Conservation (phyloP, 352 stramenopile genomes). For the Blastocystis sp. region DNA sequence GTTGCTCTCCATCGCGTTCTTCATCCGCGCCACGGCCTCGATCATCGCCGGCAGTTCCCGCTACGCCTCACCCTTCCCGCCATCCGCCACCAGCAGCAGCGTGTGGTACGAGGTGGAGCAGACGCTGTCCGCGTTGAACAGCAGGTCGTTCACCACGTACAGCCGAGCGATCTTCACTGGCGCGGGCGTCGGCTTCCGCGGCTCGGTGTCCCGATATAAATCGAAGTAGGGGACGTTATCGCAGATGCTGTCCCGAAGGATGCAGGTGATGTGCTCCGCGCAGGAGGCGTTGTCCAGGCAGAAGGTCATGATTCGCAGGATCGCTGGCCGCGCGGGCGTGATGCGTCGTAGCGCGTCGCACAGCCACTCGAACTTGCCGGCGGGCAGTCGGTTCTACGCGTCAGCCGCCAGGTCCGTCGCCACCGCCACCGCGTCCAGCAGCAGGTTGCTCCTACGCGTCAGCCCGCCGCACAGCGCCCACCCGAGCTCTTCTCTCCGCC, state of each 20-base stretch:
- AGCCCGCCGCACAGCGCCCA: not conserved
- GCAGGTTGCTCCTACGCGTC: conserved; percentile 52
- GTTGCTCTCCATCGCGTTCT: not conserved
- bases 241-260: conserved; percentile 61
- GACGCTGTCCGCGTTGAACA: conserved; percentile 56
- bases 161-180: not conserved
- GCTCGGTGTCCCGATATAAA: not conserved
- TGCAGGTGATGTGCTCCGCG: conserved; percentile 59
- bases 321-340: not conserved
- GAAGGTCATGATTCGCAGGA: conserved; percentile 53
- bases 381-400: conserved; percentile 2
- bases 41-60: conserved; percentile 35
- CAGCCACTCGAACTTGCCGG: conserved; percentile 10
- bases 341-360: conserved; percentile 34
- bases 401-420: not conserved
- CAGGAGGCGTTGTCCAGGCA: conserved; percentile 54
- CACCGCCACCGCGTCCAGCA: conserved; percentile 10
- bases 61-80: not conserved
- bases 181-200: not conserved
- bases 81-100: conserved; percentile 8
- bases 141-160: conserved; percentile 56
- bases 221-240: conserved; percentile 45
- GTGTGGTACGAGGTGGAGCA: conserved; percentile 29
- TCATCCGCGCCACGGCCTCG: conserved; percentile 15
- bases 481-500: conserved; percentile 4